Base-by-base conservation (phyloP, 2,329 filamentous ascomycete species). In the Talaromyces sp. region DNA sequence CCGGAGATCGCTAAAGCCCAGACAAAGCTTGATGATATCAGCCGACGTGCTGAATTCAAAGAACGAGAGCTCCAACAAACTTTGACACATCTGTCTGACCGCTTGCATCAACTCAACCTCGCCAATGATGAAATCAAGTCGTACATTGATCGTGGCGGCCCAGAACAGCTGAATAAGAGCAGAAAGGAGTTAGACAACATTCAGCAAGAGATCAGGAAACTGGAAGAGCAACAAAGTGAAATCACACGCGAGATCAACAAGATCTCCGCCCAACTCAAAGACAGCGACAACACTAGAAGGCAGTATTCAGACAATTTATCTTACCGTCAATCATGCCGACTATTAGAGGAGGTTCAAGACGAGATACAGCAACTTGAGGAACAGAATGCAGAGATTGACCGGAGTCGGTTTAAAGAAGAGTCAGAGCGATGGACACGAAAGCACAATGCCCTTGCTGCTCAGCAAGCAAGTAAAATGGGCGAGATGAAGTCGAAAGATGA, bases 221-320 rank as follows among this genome's bases (percentile, higher is more conserved):
- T 89, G 14, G 90, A 96, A 71, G 81, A 81, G 19, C 90, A 95
- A 68, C 87, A 91, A 72, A 80, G 80, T 13, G 81, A 87, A 54
- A 80, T 95, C 61, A 89, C 88, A 2, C 82, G 85, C 27, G 86
- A 90, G 63, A 87, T 91, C 67, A 95, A 96, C 77, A 88, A 89
- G 70, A 84, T 97, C 60, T 90, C 90, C 69, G 86, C 90, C 58
- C 89, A 92, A 61, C 85, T 93, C 60, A 87, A 88, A 70, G 92
- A 93, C 72, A 90, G 91, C 64, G 90, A 93, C 68, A 87, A 89
- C 66, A 93, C 89, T 64, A 94, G 93, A 79, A 90, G 91, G 71
- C 93, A 91, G 68, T 97, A 99, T 70, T 84, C 84, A 24, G 93
- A 98, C 75, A 99, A 99, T 72, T 81, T 98, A 60, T 89, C 89